These are phyloP conservation scores for Auxenochlorella pyrenoidosa DNA, from an alignment of 139 green algal genomes.

Conservation along the genomic window DNA sequence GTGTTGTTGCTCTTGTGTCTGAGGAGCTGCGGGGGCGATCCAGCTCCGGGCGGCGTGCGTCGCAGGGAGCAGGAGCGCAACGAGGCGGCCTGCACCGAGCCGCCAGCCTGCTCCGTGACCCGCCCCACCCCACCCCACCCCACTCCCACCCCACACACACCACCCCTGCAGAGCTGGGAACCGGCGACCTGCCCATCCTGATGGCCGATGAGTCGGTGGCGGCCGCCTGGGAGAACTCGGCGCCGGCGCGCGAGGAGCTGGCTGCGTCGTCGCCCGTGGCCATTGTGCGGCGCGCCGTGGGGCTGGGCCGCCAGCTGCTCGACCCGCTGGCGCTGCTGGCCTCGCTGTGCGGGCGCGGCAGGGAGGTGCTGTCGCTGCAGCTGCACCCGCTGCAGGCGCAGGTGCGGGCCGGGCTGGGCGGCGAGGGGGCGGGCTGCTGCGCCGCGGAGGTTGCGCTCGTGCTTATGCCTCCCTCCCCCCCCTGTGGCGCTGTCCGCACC, in stretches of 20 bases:
- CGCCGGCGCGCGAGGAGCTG: conserved; percentile 72
- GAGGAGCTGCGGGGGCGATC: no score
- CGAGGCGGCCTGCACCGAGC: not conserved
- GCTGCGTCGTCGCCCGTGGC: conserved; percentile 47
- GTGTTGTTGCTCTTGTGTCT: no score
- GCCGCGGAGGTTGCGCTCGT: no score
- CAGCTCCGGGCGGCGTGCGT: no score
- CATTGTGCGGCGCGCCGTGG: conserved; percentile 86
- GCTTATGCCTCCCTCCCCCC: no score
- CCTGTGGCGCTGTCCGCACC: no score
- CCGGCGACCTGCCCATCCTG: conserved; percentile 65
- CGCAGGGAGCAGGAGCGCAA: no score
- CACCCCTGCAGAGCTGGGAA: conserved; percentile 24
- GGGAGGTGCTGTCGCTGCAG: conserved; percentile 50
- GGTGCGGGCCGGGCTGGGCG: not conserved
- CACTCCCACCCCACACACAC: not conserved
- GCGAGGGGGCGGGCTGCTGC: no score
- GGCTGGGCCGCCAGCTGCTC: conserved; percentile 78
- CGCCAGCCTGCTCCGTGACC: not conserved
- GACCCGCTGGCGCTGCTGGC: conserved; percentile 88
- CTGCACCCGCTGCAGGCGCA: conserved; percentile 65
- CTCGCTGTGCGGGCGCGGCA: conserved; percentile 58
- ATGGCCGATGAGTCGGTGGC: conserved; percentile 80
- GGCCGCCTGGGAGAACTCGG: conserved; percentile 80
- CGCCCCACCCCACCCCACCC: not conserved